These are phyloP conservation scores for Davidsoniella australis DNA, from an alignment of 2,329 filamentous ascomycete species.

Conservation along the genomic window DNA sequence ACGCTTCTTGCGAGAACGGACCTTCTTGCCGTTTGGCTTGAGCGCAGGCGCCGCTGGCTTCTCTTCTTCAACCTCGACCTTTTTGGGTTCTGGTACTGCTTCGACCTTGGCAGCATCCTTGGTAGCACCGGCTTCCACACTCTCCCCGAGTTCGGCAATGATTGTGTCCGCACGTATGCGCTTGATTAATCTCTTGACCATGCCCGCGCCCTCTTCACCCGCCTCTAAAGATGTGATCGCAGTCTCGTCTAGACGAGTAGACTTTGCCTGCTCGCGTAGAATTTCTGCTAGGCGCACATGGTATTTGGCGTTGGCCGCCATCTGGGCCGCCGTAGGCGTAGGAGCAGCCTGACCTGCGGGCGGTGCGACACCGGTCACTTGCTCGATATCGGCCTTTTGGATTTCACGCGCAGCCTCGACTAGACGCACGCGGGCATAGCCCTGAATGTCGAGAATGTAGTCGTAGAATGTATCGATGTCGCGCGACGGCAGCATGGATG, in stretches of 20 bases:
- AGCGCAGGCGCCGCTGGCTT: background rate
- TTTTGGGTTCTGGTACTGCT: background rate
- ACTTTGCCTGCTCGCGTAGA: slow-evolving; percentile 26
- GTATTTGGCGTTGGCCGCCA: slow-evolving; percentile 27
- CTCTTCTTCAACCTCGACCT: slow-evolving; percentile 13
- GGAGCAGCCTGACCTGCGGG: background rate
- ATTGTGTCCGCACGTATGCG: slow-evolving; percentile 46
- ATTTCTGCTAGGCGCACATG: slow-evolving; percentile 37
- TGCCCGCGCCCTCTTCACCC: slow-evolving; percentile 21
- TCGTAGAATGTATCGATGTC: slow-evolving; percentile 54
- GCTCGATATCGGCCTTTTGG: slow-evolving; percentile 37
- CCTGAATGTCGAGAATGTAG: slow-evolving; percentile 68
- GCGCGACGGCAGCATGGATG: slow-evolving; percentile 50
- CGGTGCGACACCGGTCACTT: slow-evolving; percentile 27
- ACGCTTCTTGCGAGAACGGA: slow-evolving; percentile 12
- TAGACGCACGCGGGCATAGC: slow-evolving; percentile 53
- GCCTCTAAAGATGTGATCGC: slow-evolving; percentile 20
- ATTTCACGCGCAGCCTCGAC: slow-evolving; percentile 47
- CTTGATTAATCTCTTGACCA: slow-evolving; percentile 40
- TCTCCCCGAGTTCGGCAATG: slow-evolving; percentile 35
- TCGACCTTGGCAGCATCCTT: background rate
- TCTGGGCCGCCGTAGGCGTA: slow-evolving; percentile 12
- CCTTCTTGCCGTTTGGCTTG: slow-evolving; percentile 24
- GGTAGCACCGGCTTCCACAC: slow-evolving; percentile 22
- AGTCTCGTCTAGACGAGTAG: slow-evolving; percentile 27